Conservation (phyloP, 768 basidiomycete species). For the Boletales sp. region DNA sequence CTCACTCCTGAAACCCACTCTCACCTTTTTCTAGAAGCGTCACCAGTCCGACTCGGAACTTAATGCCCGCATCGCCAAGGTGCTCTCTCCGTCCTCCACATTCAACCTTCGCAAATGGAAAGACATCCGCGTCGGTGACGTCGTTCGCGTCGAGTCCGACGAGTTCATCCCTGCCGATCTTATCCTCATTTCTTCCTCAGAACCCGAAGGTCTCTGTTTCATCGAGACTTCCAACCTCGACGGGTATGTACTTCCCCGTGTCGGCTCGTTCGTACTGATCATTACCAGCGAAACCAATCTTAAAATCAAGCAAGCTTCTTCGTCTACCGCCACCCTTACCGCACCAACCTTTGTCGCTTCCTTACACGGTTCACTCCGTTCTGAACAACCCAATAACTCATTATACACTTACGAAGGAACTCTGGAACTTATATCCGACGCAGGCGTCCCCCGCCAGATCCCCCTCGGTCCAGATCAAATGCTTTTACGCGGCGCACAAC, state of each 20-base stretch:
- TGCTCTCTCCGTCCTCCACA: constrained; percentile 56
- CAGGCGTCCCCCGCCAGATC: constrained; percentile 69
- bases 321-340: constrained; percentile 74
- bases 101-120: constrained; percentile 85
- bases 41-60: constrained; percentile 93
- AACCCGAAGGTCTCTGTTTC: constrained; percentile 96
- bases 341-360: constrained; percentile 70
- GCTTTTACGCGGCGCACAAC: constrained; percentile 88
- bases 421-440: constrained; percentile 54
- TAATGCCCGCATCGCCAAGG: constrained; percentile 78
- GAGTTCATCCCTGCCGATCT: constrained; percentile 97
- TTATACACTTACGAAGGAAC: constrained; percentile 94
- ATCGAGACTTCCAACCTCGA: constrained; percentile 98
- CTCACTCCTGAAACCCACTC: not conserved
- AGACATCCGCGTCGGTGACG: constrained; percentile 85
- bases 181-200: constrained; percentile 81
- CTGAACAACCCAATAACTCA: constrained; percentile 97
- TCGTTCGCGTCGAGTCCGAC: constrained; percentile 86
- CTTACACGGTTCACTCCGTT: constrained; percentile 81
- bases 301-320: constrained; percentile 95
- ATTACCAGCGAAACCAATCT: constrained; percentile 85
- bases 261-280: not conserved
- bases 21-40: constrained; percentile 66
- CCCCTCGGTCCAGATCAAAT: constrained; percentile 95
- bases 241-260: constrained; percentile 53